These are phyloP conservation scores for Arthrobotrys sphaeroides DNA, from an alignment of 2,329 filamentous ascomycete genomes.

Conservation along the genomic window DNA sequence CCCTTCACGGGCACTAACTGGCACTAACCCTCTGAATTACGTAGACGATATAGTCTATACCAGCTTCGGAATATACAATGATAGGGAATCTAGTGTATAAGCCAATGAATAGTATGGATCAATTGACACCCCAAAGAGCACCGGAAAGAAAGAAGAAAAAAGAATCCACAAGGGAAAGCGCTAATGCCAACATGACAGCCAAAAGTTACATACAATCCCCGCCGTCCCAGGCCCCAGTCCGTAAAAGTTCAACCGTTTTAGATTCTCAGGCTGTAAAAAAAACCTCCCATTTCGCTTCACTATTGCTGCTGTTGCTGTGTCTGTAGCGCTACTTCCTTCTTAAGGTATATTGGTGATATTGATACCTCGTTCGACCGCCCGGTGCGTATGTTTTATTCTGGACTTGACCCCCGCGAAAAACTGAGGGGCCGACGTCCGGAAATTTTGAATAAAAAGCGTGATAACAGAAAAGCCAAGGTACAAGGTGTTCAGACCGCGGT, in stretches of 20 bases:
- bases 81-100: not conserved
- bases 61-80: not conserved
- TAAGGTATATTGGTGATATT: not conserved
- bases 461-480: not conserved
- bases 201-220: slow-evolving; percentile 30
- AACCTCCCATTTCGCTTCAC: not conserved
- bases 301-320: slow-evolving; percentile 1
- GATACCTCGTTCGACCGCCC: too few species aligned
- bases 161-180: slow-evolving; percentile 17
- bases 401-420: not conserved
- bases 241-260: not conserved
- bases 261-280: not conserved
- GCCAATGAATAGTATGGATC: slow-evolving; percentile 24
- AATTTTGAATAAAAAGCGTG: not conserved
- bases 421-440: not conserved
- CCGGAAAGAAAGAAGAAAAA: not conserved
- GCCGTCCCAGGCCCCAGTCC: not conserved
- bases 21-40: not conserved
- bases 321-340: not conserved
- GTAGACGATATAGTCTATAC: not conserved
- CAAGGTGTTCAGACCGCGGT: too few species aligned
- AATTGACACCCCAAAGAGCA: slow-evolving; percentile 24
- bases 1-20: not conserved
- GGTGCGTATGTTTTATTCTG: too few species aligned
- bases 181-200: slow-evolving; percentile 47